A percentile compares a stretch with the other conserved stretches of the same genome.
Conservation (phyloP, 2,329 filamentous ascomycete species). For the Pyrenochaeta sp. region DNA sequence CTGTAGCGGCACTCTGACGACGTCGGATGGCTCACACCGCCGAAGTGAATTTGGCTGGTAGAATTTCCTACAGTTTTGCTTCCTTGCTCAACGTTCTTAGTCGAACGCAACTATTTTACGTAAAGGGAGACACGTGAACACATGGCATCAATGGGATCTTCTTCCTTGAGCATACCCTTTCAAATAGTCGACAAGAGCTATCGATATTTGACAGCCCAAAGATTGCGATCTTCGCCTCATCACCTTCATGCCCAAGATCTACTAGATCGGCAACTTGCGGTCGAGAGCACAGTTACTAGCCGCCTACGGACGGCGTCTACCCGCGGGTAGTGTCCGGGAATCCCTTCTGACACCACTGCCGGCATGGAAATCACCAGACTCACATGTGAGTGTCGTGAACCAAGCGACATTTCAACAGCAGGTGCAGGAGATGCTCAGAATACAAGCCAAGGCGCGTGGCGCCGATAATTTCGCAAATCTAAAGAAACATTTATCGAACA, state of each 20-base stretch:
- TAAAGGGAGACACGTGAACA: not conserved
- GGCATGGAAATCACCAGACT: slow-evolving; percentile 9
- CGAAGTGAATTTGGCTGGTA: not conserved
- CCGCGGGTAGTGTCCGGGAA: slow-evolving; percentile 29
- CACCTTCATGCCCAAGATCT: slow-evolving; percentile 35
- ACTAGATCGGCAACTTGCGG: slow-evolving; percentile 28
- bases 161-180: not conserved
- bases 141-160: slow-evolving; percentile 1
- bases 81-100: not conserved
- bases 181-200: slow-evolving; percentile 7
- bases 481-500: slow-evolving; percentile 10
- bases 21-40: not conserved
- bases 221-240: slow-evolving; percentile 38
- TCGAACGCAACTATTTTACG: slow-evolving; percentile 1
- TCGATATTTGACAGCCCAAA: not conserved
- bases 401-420: slow-evolving; percentile 5
- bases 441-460: slow-evolving; percentile 13
- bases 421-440: slow-evolving; percentile 14
- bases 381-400: not conserved
- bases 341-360: slow-evolving; percentile 17
- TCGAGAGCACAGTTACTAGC: slow-evolving; percentile 27
- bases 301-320: slow-evolving; percentile 26
- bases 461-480: slow-evolving; percentile 11
- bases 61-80: not conserved
- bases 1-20: not conserved